Conservation (phyloP, 2,329 filamentous ascomycete species). For the Apiospora koreana region DNA sequence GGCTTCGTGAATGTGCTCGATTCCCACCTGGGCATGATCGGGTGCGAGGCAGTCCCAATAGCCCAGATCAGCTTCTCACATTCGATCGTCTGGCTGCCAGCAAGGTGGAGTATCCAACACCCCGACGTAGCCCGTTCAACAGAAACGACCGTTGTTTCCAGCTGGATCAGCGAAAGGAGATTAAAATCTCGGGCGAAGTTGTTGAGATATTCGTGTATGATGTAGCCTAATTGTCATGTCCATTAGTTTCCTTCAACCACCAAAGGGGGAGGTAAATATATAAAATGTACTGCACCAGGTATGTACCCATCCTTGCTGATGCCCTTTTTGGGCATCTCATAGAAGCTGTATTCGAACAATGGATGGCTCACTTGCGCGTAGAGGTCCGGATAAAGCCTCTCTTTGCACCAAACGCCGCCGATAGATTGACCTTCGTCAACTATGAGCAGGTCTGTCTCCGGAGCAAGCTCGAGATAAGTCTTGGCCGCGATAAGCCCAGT, state of each 20-base stretch:
- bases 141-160: not conserved
- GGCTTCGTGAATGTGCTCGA: slow-evolving; percentile 15
- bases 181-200: not conserved
- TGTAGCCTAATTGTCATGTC: not conserved
- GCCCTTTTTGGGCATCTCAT: not conserved
- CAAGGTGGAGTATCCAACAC: not conserved
- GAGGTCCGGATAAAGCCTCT: slow-evolving; percentile 18
- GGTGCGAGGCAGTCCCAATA: not conserved
- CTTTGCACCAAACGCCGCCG: slow-evolving; percentile 17
- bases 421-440: slow-evolving; percentile 17
- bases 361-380: slow-evolving; percentile 16
- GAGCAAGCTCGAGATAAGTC: slow-evolving; percentile 15
- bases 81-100: not conserved
- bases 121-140: not conserved
- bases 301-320: not conserved
- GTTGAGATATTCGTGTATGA: not conserved
- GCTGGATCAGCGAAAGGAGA: not conserved
- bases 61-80: not conserved
- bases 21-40: not conserved
- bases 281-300: not conserved
- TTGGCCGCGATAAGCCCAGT: slow-evolving; percentile 18
- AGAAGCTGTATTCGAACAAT: not conserved
- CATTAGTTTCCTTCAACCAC: not conserved
- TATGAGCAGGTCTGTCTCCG: slow-evolving; percentile 14
- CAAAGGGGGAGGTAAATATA: not conserved